These are phyloP conservation scores for Mucor lusitanicus DNA, from an alignment of 371 early-diverging fungal genomes.

Conservation along the genomic window DNA sequence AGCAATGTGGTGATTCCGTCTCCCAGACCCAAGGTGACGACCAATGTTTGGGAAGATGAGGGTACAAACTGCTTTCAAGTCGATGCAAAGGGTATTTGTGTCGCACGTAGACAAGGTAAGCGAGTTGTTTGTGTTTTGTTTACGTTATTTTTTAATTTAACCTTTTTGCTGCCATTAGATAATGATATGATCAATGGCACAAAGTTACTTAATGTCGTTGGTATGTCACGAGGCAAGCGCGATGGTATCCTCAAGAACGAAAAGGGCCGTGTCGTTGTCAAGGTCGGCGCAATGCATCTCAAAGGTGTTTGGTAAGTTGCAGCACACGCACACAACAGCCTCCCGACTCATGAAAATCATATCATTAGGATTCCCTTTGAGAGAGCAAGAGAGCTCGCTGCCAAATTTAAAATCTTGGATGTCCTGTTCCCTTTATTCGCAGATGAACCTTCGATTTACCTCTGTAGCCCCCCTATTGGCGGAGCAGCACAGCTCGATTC, in stretches of 20 bases:
- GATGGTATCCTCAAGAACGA: conserved; percentile 88
- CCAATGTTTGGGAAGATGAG: conserved; percentile 86
- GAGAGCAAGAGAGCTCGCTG: conserved; percentile 71
- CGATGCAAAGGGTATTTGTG: conserved; percentile 76
- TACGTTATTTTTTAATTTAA: conserved; percentile 5
- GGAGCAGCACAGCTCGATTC: conserved; percentile 1
- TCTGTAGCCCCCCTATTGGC: conserved; percentile 11
- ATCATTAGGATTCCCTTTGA: conserved; percentile 60
- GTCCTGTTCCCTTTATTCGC: conserved; percentile 75
- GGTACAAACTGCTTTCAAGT: conserved; percentile 79
- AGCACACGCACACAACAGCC: too few species aligned
- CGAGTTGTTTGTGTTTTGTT: conserved; percentile 4
- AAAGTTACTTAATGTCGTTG: conserved; percentile 81
- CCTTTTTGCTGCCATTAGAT: conserved; percentile 38
- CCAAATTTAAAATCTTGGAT: conserved; percentile 72
- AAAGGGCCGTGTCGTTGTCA: conserved; percentile 80
- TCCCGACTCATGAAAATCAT: too few species aligned
- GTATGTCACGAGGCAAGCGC: conserved; percentile 88
- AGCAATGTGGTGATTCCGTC: conserved; percentile 9
- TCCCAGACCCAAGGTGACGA: conserved; percentile 65
- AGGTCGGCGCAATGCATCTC: conserved; percentile 85
- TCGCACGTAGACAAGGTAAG: conserved; percentile 76
- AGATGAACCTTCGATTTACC: conserved; percentile 59
- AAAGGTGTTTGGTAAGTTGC: conserved; percentile 81
- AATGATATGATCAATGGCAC: conserved; percentile 89